Base-by-base conservation (phyloP, 1,284 basidiomycete species). In the Flammula alnicola region DNA sequence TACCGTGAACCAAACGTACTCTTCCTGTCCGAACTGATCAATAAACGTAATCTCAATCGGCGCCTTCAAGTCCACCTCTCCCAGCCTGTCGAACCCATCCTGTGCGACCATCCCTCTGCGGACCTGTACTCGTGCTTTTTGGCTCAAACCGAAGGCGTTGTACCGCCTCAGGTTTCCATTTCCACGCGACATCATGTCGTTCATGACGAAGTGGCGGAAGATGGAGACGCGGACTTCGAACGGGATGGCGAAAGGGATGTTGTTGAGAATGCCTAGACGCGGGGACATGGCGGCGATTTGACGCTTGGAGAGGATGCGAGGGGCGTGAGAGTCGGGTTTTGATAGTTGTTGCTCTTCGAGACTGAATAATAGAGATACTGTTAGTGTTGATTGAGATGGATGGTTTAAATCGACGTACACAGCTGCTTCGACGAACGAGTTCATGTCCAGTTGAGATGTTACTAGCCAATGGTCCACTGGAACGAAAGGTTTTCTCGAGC, bases 181-280 rank as follows among this genome's bases (percentile, higher is more conserved):
- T 7, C 57, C 57, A 25, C 61, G 58, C 26, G 62, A 39, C 49
- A 63, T 54, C 60, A 65, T 74, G 63, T 93, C 89, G 52, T 80
- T 84, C 56, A 74, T 63, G 40, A 97, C 81, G 63, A 96, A 97
- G 47, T 83, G 76, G 22, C 93, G 79, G 71, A 98, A 98, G 38
- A 98, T 94, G 36, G 86, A 79, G 5, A 98, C 91, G 16, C 96
- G 86, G 0, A 87, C 84, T 51, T 91, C 87, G 69, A 99, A 99
- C 0, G 95, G 96, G 50, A 99, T 91, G 10, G 94, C 86, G 73
- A 99, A 98, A 0, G 96, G 97, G 44, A 98, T 91, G 67, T 98
- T 95, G 74, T 98, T 94, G 44, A 99, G 81, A 22, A 98, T 80
- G 3, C 93, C 92, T 1, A 98, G 79, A 3, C 94, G 85, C 0